Percentiles rank a stretch among this genome's conserved stretches.
Evolutionary conservation across 768 basidiomycete genomes (phyloP).

Genomic region (Naganishia vaughanmartiniae): DNA sequence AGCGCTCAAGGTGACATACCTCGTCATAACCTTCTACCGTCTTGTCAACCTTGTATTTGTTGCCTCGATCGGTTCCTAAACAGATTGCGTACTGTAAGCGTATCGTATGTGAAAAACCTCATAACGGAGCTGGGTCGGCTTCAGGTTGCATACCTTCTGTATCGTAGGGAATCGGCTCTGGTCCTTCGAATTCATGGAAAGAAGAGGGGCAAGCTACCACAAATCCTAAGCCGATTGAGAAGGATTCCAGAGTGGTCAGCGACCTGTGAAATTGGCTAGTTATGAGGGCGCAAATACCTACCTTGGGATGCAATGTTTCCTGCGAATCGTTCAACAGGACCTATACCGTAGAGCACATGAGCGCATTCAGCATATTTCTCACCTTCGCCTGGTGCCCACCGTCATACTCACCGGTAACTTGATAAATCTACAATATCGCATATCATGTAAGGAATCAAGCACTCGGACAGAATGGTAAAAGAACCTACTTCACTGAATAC

Average conservation of each 20-base stretch:
- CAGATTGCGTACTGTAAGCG: not conserved
- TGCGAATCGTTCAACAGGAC: slow-evolving; percentile 89
- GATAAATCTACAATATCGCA: slow-evolving; percentile 61
- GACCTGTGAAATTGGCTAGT: slow-evolving; percentile 42
- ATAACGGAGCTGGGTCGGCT: not conserved
- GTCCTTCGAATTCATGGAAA: slow-evolving; percentile 90
- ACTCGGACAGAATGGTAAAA: not conserved
- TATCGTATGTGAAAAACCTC: not conserved
- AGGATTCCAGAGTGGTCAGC: slow-evolving; percentile 50
- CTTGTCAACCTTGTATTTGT: slow-evolving; percentile 92
- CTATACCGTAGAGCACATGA: slow-evolving; percentile 68
- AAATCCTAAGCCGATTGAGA: not conserved
- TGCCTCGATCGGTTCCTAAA: slow-evolving; percentile 84
- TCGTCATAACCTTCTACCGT: slow-evolving; percentile 82
- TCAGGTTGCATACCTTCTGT: slow-evolving; percentile 61
- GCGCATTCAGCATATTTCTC: not conserved
- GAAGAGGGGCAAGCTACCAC: slow-evolving; percentile 51
- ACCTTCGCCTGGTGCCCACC: not conserved
- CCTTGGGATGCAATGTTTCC: slow-evolving; percentile 84
- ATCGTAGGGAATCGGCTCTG: slow-evolving; percentile 85
- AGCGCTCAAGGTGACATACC: slow-evolving; percentile 53
- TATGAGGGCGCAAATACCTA: slow-evolving; percentile 60
- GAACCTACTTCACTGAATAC: slow-evolving; percentile 60
- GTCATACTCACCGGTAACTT: slow-evolving; percentile 35
- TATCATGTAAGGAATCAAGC: not conserved